Conservation (phyloP, 139 green algal genomes). For the Dunaliella sp. region DNA sequence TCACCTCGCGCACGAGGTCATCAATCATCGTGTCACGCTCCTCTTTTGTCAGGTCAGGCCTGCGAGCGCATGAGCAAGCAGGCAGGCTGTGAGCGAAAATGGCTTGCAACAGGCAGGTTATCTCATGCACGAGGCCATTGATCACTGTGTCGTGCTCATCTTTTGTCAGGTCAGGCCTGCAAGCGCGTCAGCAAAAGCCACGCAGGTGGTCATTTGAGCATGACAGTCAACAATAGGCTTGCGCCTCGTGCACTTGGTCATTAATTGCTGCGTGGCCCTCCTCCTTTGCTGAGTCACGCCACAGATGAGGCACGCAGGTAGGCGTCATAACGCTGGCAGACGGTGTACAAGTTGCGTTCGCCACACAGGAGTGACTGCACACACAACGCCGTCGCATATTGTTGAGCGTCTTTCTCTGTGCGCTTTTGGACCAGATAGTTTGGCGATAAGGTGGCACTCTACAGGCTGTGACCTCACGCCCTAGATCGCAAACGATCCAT, state of each 20-base stretch:
- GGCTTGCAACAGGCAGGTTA: slow-evolving; percentile 88
- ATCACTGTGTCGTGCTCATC: slow-evolving; percentile 58
- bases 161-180: slow-evolving; percentile 56
- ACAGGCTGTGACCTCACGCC: too few relatives aligned
- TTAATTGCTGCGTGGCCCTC: slow-evolving; percentile 54
- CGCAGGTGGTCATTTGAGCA: too few relatives aligned
- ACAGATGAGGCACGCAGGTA: too few relatives aligned
- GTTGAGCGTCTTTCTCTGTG: too few relatives aligned
- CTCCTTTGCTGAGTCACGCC: slow-evolving; percentile 56
- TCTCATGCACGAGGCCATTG: slow-evolving; percentile 71
- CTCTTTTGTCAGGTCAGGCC: slow-evolving; percentile 57
- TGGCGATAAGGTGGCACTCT: too few relatives aligned
- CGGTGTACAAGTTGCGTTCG: too few relatives aligned
- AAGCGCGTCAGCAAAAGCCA: not conserved
- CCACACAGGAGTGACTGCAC: too few relatives aligned
- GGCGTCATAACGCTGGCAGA: too few relatives aligned
- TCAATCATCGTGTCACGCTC: slow-evolving; percentile 55
- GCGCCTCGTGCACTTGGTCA: slow-evolving; percentile 78
- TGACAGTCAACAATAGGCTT: slow-evolving; percentile 85
- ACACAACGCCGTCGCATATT: too few relatives aligned
- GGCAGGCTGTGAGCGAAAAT: too few relatives aligned
- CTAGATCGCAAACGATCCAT: too few relatives aligned
- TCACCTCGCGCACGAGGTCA: slow-evolving; percentile 78
- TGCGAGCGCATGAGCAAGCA: slow-evolving; percentile 15
- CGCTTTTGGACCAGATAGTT: too few relatives aligned